Evolutionary conservation across 345 rosid genomes (phyloP).

Genomic region (Citrus cavaleriei): DNA sequence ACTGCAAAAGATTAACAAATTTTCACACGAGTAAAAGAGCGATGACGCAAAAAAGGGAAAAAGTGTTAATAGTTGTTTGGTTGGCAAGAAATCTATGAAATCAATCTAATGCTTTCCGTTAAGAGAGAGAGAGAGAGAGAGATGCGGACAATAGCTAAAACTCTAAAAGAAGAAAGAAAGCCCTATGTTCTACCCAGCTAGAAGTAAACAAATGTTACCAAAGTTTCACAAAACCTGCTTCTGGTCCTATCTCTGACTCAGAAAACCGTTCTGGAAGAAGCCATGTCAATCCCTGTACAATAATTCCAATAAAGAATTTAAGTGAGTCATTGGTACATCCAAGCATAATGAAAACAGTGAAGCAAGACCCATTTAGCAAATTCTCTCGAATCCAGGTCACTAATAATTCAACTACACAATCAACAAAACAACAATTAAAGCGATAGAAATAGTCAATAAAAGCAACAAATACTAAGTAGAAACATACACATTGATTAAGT

Average conservation of each 20-base stretch:
- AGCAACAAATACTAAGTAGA: neutral
- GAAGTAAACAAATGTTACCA: slow-evolving; percentile 76
- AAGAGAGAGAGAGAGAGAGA: neutral
- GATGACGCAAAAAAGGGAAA: neutral
- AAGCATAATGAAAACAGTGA: neutral
- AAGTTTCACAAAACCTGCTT: slow-evolving; percentile 98
- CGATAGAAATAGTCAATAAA: neutral
- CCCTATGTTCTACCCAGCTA: slow-evolving; percentile 20
- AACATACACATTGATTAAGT: neutral
- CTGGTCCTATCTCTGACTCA: slow-evolving; percentile 89
- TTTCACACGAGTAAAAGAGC: neutral
- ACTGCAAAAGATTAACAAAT: slow-evolving; percentile 51
- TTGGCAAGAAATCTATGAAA: neutral
- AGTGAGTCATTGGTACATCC: neutral
- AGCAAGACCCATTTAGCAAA: neutral
- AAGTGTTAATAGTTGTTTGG: neutral
- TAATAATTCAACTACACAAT: neutral
- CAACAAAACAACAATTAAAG: neutral
- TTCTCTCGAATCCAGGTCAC: slow-evolving; percentile 3
- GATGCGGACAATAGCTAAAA: neutral
- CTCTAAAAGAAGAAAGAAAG: neutral
- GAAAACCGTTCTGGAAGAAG: slow-evolving; percentile 90
- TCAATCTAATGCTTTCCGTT: neutral
- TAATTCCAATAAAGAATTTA: neutral
- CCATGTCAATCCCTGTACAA: slow-evolving; percentile 90